Percentiles rank a stretch among this genome's conserved stretches.
These are phyloP conservation scores for Phycomyces nitens DNA, from an alignment of 192 early-diverging fungal genomes.

Conservation along the genomic window DNA sequence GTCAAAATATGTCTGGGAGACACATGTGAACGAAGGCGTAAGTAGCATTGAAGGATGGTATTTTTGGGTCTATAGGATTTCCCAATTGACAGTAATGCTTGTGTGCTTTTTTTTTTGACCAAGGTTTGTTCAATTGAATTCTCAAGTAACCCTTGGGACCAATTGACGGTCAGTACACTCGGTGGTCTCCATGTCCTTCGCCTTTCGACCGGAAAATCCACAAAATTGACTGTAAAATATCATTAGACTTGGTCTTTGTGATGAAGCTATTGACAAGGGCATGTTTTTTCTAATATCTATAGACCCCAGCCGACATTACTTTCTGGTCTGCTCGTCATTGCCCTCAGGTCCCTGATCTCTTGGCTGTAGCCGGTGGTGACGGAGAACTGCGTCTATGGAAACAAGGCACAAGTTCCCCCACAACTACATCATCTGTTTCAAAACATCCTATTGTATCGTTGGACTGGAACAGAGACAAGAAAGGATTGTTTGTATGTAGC, in stretches of 20 bases:
- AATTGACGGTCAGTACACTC: conserved; percentile 55
- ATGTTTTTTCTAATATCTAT: conserved; percentile 11
- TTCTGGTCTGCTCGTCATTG: conserved; percentile 63
- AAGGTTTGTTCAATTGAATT: conserved; percentile 45
- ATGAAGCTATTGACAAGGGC: not conserved
- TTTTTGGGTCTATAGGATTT: too few species aligned
- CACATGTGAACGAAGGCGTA: conserved; percentile 70
- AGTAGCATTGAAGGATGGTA: not conserved
- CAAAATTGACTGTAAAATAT: conserved; percentile 16
- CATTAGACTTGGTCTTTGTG: not conserved
- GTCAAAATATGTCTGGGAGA: conserved; percentile 59
- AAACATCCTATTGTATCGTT: conserved; percentile 67
- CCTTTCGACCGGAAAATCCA: conserved; percentile 51
- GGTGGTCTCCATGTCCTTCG: conserved; percentile 53
- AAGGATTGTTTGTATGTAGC: conserved; percentile 59
- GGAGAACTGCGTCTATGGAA: conserved; percentile 56
- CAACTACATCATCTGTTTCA: conserved; percentile 41
- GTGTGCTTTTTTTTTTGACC: conserved; percentile 14
- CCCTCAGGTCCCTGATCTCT: conserved; percentile 66
- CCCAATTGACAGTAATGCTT: not conserved
- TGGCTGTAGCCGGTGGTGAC: conserved; percentile 56
- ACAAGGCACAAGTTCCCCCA: conserved; percentile 43
- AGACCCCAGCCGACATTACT: conserved; percentile 33
- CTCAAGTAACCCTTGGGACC: conserved; percentile 50
- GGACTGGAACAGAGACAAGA: conserved; percentile 64